A percentile compares a stretch with the other conserved stretches of the same genome.
These are phyloP conservation scores for Boletus pseudopeckii DNA, from an alignment of 768 basidiomycete species.

Conservation along the genomic window DNA sequence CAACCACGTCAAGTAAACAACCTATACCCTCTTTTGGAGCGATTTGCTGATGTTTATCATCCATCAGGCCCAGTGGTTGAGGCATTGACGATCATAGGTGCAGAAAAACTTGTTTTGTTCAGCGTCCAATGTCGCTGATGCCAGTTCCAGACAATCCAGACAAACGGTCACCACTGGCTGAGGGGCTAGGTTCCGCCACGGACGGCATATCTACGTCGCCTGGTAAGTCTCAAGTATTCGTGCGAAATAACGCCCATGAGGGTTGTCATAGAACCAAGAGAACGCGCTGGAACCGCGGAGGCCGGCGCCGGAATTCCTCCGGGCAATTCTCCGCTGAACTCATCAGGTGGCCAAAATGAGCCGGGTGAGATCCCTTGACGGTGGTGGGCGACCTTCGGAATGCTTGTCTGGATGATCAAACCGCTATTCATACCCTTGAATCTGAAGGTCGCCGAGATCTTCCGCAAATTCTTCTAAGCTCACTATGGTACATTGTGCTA, in stretches of 20 bases:
- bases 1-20: constrained; percentile 25
- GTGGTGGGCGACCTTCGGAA: constrained; percentile 49
- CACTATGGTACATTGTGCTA: constrained; percentile 17
- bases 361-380: constrained; percentile 37
- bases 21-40: not conserved
- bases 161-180: constrained; percentile 1
- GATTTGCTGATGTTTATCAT: constrained; percentile 7
- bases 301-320: not conserved
- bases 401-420: constrained; percentile 40
- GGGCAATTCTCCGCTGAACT: constrained; percentile 6
- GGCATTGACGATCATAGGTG: constrained; percentile 17
- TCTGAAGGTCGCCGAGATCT: constrained; percentile 48
- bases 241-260: constrained; percentile 7
- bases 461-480: constrained; percentile 40
- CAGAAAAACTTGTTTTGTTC: not conserved
- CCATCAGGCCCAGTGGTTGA: constrained; percentile 25
- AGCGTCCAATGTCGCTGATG: constrained; percentile 9
- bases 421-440: constrained; percentile 40
- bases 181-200: not conserved
- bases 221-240: constrained; percentile 11
- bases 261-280: constrained; percentile 15
- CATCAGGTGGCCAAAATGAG: constrained; percentile 13
- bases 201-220: not conserved
- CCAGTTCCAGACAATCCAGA: constrained; percentile 11
- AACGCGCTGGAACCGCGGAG: not conserved